Evolutionary conservation across 805 yeast species (phyloP).

Genomic region (Yarrowia porcina): DNA sequence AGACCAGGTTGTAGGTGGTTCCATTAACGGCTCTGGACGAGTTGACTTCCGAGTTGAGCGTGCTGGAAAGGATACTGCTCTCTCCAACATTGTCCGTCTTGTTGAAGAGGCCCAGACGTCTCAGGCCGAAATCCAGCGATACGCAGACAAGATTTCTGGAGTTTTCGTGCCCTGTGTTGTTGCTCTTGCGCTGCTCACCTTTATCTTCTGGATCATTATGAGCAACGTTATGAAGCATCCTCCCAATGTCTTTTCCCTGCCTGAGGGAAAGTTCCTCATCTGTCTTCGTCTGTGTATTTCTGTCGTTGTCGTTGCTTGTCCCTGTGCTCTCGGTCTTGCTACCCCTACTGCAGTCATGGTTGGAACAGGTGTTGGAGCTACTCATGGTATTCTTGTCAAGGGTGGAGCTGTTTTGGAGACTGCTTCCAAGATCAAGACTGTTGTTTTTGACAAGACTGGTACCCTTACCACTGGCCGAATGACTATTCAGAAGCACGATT

Average conservation of each 20-base stretch:
- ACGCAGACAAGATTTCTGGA: conserved; percentile 81
- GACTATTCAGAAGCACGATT: conserved; percentile 41
- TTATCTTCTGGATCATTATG: conserved; percentile 56
- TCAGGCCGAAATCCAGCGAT: conserved; percentile 86
- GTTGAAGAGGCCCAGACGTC: conserved; percentile 87
- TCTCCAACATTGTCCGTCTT: conserved; percentile 79
- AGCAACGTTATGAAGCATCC: conserved; percentile 40
- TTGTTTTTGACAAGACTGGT: conserved; percentile 93
- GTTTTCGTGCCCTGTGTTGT: conserved; percentile 79
- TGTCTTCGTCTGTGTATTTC: conserved; percentile 80
- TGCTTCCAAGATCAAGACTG: conserved; percentile 58
- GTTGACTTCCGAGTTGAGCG: conserved; percentile 63
- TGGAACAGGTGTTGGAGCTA: conserved; percentile 95
- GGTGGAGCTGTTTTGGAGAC: conserved; percentile 87
- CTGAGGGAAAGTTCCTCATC: conserved; percentile 58
- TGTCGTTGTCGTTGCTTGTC: conserved; percentile 96
- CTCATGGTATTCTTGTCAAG: conserved; percentile 82
- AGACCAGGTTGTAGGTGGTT: conserved; percentile 78
- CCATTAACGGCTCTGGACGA: conserved; percentile 76
- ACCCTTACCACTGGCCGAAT: conserved; percentile 85
- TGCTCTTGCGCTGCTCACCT: conserved; percentile 59
- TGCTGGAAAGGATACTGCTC: conserved; percentile 80
- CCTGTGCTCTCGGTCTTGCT: conserved; percentile 95
- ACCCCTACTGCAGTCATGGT: conserved; percentile 99
- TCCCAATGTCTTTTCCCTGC: conserved; percentile 50